These are phyloP conservation scores for Botrytis aclada DNA, from an alignment of 2,329 filamentous ascomycete species.

Conservation along the genomic window DNA sequence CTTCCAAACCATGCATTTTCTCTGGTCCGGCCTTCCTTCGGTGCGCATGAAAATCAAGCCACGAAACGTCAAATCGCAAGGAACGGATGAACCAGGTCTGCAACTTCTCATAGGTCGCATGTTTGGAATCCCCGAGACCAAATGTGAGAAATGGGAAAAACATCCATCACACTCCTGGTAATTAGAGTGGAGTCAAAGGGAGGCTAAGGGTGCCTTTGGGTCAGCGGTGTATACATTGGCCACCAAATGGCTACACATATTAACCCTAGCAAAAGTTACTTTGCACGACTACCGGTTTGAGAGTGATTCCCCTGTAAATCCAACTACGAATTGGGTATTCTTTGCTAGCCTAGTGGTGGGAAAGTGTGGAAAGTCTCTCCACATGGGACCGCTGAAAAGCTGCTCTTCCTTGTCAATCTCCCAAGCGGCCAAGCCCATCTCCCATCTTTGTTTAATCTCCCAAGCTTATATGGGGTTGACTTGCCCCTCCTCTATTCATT, in stretches of 20 bases:
- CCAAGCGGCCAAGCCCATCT: neutral
- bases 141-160: neutral
- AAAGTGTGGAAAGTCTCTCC: slow-evolving; percentile 3
- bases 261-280: neutral
- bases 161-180: neutral
- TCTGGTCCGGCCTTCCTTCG: slow-evolving; percentile 16
- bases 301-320: slow-evolving; percentile 13
- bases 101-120: slow-evolving; percentile 8
- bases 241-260: neutral
- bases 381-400: slow-evolving; percentile 17
- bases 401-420: slow-evolving; percentile 11
- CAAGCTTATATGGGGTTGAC: slow-evolving; percentile 25
- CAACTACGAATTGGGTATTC: neutral
- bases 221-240: neutral
- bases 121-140: neutral
- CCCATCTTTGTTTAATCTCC: slow-evolving; percentile 25
- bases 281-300: slow-evolving; percentile 11
- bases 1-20: slow-evolving; percentile 10
- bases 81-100: neutral
- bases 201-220: neutral
- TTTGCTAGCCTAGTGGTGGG: neutral
- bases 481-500: slow-evolving; percentile 18
- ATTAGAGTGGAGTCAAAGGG: slow-evolving; percentile 2
- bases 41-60: slow-evolving; percentile 12
- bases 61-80: slow-evolving; percentile 14